Evolutionary conservation across 2,329 filamentous ascomycete species (phyloP), one percentile per base, ranked within the genome.

Genomic region (Verruconis gallopava): DNA sequence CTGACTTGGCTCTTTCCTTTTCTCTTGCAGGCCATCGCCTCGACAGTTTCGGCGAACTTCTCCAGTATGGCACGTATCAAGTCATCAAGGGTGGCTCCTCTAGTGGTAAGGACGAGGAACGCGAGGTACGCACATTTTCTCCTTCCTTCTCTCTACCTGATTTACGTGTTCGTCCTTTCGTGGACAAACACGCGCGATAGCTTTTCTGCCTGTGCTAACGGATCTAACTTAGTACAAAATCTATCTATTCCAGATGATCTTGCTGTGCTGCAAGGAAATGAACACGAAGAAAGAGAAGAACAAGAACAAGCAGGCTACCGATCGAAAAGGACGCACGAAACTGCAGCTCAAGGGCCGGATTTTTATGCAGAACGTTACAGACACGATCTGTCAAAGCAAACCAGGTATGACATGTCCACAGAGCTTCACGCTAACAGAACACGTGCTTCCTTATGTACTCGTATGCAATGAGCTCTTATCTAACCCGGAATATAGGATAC

Each of bases 301-400:
- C 47, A 69, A 72, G 44, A 30, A 21, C 43, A 89, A 85, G 56
- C 79, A 67, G 14, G 55, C 67, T 13, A 71, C 76, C 44, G 84
- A 78, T 59, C 79, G 75, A 57, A 82, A 76, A 53, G 81, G 81
- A 33, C 94, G 89, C 62, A 65, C 70, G 20, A 75, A 73, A 50
- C 70, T 96, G 47, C 88, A 95, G 61, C 72, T 98, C 21, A 98
- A 98, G 63, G 91, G 91, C 30, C 78, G 91, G 40, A 98, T 98
- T 53, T 96, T 95, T 65, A 96, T 98, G 88, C 86, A 88, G 51
- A 98, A 98, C 55, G 89, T 98, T 42, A 96, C 88, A 30, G 85
- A 95, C 59, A 80, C 94, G n/a, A 69, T 94, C 33, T 88, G 82
- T 14, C 69, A 91, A 46, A 78, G 81, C 38, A 94, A 88, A 60